phyloP scores from a whole-genome alignment of 352 stramenopile species.

The Elongisporangium prolatum region DNA sequence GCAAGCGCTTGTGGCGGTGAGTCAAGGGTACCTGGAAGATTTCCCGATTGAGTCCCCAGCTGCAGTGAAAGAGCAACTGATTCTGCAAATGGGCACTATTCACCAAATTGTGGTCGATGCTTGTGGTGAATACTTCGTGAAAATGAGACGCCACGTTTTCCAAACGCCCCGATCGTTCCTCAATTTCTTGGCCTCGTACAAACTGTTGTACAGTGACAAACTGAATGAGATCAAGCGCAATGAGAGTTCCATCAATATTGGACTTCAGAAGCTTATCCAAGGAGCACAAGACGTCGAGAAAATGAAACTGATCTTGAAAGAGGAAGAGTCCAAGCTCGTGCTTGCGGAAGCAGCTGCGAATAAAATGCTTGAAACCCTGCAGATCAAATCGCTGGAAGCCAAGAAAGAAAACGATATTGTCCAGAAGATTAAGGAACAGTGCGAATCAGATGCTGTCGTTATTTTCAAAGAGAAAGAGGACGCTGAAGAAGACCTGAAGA shows the following conservation, averaged over 20 bases:
- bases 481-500: slow-evolving; percentile 86
- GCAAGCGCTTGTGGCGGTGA: slow-evolving; percentile 83
- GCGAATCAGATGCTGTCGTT: slow-evolving; percentile 63
- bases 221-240: slow-evolving; percentile 73
- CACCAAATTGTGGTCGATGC: slow-evolving; percentile 72
- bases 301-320: slow-evolving; percentile 87
- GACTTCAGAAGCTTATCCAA: slow-evolving; percentile 85
- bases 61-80: slow-evolving; percentile 54
- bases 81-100: slow-evolving; percentile 67
- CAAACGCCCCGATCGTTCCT: slow-evolving; percentile 88
- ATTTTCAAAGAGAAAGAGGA: slow-evolving; percentile 85
- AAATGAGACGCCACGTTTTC: slow-evolving; percentile 80
- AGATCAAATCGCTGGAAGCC: slow-evolving; percentile 77
- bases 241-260: slow-evolving; percentile 79
- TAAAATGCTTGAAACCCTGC: slow-evolving; percentile 75
- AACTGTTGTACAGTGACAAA: slow-evolving; percentile 71
- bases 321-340: slow-evolving; percentile 86
- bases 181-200: slow-evolving; percentile 82
- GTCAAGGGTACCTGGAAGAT: slow-evolving; percentile 64
- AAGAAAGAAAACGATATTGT: slow-evolving; percentile 91
- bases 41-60: slow-evolving; percentile 60
- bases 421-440: slow-evolving; percentile 83
- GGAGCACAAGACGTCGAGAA: slow-evolving; percentile 85
- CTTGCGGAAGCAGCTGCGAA: slow-evolving; percentile 77
- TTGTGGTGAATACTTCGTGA: slow-evolving; percentile 67